Percentiles rank a stretch among this genome's conserved stretches.
Conservation (phyloP, 73 alveolate species). For the Paramecium pentaurelia region DNA sequence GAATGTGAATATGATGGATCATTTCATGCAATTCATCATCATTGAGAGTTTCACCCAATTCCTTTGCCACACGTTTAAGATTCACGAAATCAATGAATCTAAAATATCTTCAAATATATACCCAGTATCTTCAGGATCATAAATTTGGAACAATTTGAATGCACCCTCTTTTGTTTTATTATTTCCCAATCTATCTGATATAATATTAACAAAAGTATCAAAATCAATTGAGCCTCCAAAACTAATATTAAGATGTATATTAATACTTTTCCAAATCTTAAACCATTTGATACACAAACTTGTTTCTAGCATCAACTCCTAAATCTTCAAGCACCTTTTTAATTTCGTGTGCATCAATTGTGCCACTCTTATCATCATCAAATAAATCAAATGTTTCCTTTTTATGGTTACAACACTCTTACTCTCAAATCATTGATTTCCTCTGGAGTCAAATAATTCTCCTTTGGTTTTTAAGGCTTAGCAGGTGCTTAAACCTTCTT, state of each 20-base stretch:
- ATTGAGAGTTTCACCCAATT: slow-evolving; percentile 44
- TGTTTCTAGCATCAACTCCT: slow-evolving; percentile 75
- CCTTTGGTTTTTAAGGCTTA: not conserved
- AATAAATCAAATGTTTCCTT: slow-evolving; percentile 80
- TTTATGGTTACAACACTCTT: not conserved
- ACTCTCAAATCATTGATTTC: slow-evolving; percentile 34
- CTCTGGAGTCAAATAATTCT: slow-evolving; percentile 13
- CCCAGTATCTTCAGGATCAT: slow-evolving; percentile 56
- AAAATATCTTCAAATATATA: not conserved
- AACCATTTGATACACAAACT: slow-evolving; percentile 66
- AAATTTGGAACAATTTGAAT: slow-evolving; percentile 63
- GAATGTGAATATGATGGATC: slow-evolving; percentile 38
- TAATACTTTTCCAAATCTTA: slow-evolving; percentile 57
- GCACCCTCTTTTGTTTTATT: slow-evolving; percentile 71
- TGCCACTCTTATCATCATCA: slow-evolving; percentile 76
- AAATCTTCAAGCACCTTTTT: slow-evolving; percentile 77
- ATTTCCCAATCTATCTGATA: slow-evolving; percentile 69
- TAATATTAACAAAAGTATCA: slow-evolving; percentile 71
- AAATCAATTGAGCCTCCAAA: slow-evolving; percentile 69
- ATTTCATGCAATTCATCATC: slow-evolving; percentile 43
- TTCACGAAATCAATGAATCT: slow-evolving; percentile 28
- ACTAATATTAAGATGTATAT: not conserved
- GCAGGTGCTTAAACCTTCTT: not conserved
- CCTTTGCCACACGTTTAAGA: slow-evolving; percentile 39
- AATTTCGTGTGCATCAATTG: slow-evolving; percentile 72